Evolutionary conservation across 305 asterid genomes (phyloP).

Genomic region (Fraxinus latifolia): DNA sequence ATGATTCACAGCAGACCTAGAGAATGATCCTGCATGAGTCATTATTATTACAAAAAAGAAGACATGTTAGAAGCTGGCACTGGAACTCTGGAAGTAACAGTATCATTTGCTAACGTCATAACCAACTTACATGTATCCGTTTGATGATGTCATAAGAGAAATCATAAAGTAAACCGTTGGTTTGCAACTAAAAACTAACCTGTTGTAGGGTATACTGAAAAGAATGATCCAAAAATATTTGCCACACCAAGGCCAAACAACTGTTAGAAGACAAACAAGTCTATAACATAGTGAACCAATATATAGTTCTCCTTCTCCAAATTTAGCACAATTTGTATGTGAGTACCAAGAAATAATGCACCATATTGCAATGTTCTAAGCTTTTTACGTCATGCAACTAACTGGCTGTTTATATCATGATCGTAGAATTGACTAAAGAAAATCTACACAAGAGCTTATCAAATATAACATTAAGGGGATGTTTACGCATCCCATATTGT

Average conservation of each 20-base stretch:
- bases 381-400: not conserved
- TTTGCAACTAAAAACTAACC: constrained; percentile 50
- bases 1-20: constrained; percentile 98
- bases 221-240: constrained; percentile 90
- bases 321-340: constrained; percentile 9
- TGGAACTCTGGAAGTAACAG: constrained; percentile 11
- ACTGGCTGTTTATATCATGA: constrained; percentile 8
- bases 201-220: constrained; percentile 88
- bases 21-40: constrained; percentile 74
- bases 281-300: constrained; percentile 4
- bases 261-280: constrained; percentile 46
- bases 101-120: constrained; percentile 11
- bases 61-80: constrained; percentile 21
- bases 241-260: constrained; percentile 99
- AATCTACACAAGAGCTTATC: constrained; percentile 8
- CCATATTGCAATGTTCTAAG: not conserved
- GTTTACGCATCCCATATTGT: not conserved
- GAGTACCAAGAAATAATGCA: constrained; percentile 4
- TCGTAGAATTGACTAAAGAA: constrained; percentile 6
- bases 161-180: constrained; percentile 13
- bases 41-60: constrained; percentile 21
- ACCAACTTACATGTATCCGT: not conserved
- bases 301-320: not conserved
- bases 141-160: constrained; percentile 20
- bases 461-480: not conserved